Conservation (phyloP, 176 grass and related monocot genomes). For the Ensete glaucum region DNA sequence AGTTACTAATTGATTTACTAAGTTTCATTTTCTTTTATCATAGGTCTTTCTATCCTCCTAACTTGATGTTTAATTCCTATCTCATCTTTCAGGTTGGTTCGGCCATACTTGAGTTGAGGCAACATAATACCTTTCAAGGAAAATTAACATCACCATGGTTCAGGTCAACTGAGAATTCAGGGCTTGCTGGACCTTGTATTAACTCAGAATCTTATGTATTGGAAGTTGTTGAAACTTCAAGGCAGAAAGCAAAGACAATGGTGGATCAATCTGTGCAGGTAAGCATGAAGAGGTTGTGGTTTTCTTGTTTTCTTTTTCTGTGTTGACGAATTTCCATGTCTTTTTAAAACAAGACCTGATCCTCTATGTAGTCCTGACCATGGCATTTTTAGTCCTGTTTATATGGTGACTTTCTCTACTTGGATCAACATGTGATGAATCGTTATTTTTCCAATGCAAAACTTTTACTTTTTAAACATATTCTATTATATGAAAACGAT, state of each 20-base stretch:
- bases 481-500: background rate
- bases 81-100: constrained; percentile 23
- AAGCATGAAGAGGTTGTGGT: constrained; percentile 14
- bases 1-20: background rate
- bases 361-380: background rate
- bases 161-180: background rate
- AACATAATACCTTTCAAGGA: constrained; percentile 10
- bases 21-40: background rate
- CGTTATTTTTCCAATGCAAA: background rate
- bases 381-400: no score
- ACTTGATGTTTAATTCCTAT: constrained; percentile 15
- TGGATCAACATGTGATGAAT: background rate
- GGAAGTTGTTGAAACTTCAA: constrained; percentile 34
- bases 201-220: constrained; percentile 29
- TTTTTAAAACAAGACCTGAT: background rate
- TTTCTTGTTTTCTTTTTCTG: background rate
- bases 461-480: background rate
- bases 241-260: constrained; percentile 35
- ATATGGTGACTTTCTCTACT: no score
- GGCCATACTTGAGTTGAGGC: constrained; percentile 14
- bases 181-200: constrained; percentile 4
- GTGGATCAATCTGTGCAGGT: constrained; percentile 36
- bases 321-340: background rate
- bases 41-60: background rate
- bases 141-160: background rate